phyloP scores from a whole-genome alignment of 805 yeast species.

The Saccharomycopsis babjevae region DNA sequence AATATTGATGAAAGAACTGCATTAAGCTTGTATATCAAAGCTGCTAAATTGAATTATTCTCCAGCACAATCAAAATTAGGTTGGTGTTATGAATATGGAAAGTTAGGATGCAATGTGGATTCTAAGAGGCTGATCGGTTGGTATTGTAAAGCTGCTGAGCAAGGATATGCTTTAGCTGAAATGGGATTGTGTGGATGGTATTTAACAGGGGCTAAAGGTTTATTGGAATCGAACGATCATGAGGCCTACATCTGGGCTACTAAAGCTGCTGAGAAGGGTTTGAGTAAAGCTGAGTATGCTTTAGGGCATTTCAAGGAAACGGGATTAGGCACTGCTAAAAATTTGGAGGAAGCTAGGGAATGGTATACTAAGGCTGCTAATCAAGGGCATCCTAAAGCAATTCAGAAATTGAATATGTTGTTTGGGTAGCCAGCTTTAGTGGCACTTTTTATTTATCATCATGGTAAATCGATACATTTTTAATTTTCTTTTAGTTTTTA shows the following conservation, averaged over 20 bases:
- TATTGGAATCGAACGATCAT: constrained; percentile 43
- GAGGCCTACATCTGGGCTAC: constrained; percentile 63
- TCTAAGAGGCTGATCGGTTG: constrained; percentile 57
- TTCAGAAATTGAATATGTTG: constrained; percentile 16
- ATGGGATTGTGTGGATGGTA: constrained; percentile 72
- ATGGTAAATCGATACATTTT: background rate
- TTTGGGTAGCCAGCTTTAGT: background rate
- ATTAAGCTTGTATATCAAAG: constrained; percentile 42
- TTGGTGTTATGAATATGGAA: constrained; percentile 63
- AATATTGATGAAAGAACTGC: constrained; percentile 33
- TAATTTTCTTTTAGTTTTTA: background rate
- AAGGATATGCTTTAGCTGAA: constrained; percentile 58
- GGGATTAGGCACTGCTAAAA: constrained; percentile 46
- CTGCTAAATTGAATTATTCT: constrained; percentile 50
- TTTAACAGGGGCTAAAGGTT: constrained; percentile 53
- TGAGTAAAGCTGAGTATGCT: constrained; percentile 57
- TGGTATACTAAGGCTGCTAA: constrained; percentile 54
- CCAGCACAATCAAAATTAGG: constrained; percentile 67
- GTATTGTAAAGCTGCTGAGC: constrained; percentile 59
- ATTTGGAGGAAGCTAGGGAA: constrained; percentile 33
- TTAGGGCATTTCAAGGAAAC: constrained; percentile 58
- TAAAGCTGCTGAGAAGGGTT: constrained; percentile 50
- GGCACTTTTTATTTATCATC: background rate
- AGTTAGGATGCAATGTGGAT: constrained; percentile 40
- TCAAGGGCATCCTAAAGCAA: constrained; percentile 50